Conservation (phyloP, 2,329 filamentous ascomycete genomes). For the Rachicladosporium sp. region DNA sequence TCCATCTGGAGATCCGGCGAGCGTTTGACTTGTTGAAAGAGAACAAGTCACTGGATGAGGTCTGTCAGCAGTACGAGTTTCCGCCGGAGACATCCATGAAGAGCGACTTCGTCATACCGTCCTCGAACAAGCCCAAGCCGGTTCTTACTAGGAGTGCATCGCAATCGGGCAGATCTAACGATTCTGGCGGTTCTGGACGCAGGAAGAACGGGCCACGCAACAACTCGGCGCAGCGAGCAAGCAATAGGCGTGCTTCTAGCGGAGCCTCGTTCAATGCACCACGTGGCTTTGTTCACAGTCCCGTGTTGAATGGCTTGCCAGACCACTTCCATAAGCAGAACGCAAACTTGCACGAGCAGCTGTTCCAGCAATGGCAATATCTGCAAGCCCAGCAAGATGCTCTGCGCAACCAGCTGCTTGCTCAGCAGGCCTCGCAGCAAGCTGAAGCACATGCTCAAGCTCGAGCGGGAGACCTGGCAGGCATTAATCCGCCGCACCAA, state of each 20-base stretch:
- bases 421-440: slow-evolving; percentile 25
- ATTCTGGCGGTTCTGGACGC: slow-evolving; percentile 6
- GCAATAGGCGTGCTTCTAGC: slow-evolving; percentile 45
- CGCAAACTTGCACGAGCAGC: slow-evolving; percentile 35
- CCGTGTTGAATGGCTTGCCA: too few species aligned
- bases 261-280: slow-evolving; percentile 36
- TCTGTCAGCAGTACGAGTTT: slow-evolving; percentile 78
- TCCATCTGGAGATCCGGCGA: slow-evolving; percentile 78
- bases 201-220: slow-evolving; percentile 32
- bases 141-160: slow-evolving; percentile 39
- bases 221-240: slow-evolving; percentile 36
- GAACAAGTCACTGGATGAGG: slow-evolving; percentile 52
- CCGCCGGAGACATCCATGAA: slow-evolving; percentile 57
- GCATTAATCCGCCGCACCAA: slow-evolving; percentile 29
- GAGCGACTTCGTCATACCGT: slow-evolving; percentile 40
- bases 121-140: slow-evolving; percentile 41
- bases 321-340: neutral
- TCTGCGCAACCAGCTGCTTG: slow-evolving; percentile 30
- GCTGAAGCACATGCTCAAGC: slow-evolving; percentile 15
- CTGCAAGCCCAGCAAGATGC: slow-evolving; percentile 25
- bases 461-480: slow-evolving; percentile 23
- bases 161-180: slow-evolving; percentile 16
- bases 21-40: slow-evolving; percentile 74
- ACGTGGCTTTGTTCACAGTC: slow-evolving; percentile 7
- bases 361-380: slow-evolving; percentile 35